Evolutionary conservation across 495 filamentous ascomycete genomes (phyloP).

Genomic region (Xylaria nigripes): DNA sequence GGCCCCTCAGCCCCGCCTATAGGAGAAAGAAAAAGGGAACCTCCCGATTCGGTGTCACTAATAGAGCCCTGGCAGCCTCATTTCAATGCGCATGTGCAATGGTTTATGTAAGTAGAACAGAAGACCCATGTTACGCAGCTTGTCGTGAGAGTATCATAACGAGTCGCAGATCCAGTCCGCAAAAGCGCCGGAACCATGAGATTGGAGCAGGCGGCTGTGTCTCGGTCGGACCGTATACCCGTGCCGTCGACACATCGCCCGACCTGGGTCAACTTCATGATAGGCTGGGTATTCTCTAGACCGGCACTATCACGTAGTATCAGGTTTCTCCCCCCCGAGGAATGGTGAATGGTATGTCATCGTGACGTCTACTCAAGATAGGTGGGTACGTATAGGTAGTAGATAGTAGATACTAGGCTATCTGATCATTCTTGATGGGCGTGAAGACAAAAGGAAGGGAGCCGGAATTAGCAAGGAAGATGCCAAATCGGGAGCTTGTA

Average conservation of each 20-base stretch:
- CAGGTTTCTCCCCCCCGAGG: too few species aligned
- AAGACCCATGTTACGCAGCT: background rate
- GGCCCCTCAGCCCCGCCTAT: background rate
- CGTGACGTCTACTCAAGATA: too few species aligned
- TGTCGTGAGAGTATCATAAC: background rate
- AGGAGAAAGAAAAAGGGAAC: background rate
- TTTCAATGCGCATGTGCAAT: background rate
- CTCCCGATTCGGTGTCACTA: background rate
- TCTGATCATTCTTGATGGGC: too few species aligned
- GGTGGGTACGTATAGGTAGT: too few species aligned
- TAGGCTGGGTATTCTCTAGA: too few species aligned
- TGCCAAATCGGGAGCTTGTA: background rate
- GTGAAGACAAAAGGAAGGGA: background rate
- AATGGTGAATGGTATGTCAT: too few species aligned
- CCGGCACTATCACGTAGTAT: too few species aligned
- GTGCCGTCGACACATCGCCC: too few species aligned
- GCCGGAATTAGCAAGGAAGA: background rate
- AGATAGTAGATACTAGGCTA: too few species aligned
- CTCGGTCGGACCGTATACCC: background rate
- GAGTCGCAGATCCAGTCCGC: background rate
- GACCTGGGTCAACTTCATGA: too few species aligned
- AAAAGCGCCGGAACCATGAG: background rate
- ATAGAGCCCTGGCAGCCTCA: background rate
- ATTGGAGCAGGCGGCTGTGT: background rate
- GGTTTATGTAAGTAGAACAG: background rate